Base-by-base conservation (phyloP, 83 land plant species). In the Larix sibirica region DNA sequence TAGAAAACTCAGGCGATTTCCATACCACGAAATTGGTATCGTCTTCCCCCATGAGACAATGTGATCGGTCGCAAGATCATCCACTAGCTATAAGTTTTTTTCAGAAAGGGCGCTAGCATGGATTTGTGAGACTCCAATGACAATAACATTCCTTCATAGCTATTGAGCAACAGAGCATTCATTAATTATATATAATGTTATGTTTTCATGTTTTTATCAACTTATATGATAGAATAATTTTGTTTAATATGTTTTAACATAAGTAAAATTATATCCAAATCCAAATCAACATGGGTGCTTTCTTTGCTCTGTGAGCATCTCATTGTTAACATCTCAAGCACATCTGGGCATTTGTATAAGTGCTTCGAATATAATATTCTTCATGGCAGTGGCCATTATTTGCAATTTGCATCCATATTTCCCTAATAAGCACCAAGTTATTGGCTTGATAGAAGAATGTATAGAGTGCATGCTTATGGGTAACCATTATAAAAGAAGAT, bases 1-100 rank as follows among this genome's bases (percentile, higher is more conserved):
- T 81, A 47, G 91, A 86, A 62, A 89, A 89, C 80, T 89, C 91
- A 1, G 91, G 89, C 13, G 91, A 84, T 58, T 81, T 81, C 91
- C 91, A 89, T 3, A 89, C 89, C 12, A 89, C 0, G 28, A 28
- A 28, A 28, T 0, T 28, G 0, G 28, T 28, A 28, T 28, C 28
- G 28, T 28, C 28, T 28, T 28, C 28, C 28, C 28, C 28, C 28
- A 28, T 28, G 28, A 28, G 28, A 28, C 28, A 28, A 28, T 28
- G 28, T 28, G 28, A 28, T 28, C 28, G 28, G 28, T 28, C 0
- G 28, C 28, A 28, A 28, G 28, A 28, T 28, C 0, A 28, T 28
- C 28, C 28, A 28, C 28, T 28, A 28, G 28, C 28, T 28, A 28
- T 28, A 28, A 28, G 28, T 28, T 28, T 28, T 28, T 28, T 0